A percentile compares a stretch with the other conserved stretches of the same genome.
These are phyloP conservation scores for Drechslerella stenobrocha DNA, from an alignment of 2,329 filamentous ascomycete genomes.

Conservation along the genomic window DNA sequence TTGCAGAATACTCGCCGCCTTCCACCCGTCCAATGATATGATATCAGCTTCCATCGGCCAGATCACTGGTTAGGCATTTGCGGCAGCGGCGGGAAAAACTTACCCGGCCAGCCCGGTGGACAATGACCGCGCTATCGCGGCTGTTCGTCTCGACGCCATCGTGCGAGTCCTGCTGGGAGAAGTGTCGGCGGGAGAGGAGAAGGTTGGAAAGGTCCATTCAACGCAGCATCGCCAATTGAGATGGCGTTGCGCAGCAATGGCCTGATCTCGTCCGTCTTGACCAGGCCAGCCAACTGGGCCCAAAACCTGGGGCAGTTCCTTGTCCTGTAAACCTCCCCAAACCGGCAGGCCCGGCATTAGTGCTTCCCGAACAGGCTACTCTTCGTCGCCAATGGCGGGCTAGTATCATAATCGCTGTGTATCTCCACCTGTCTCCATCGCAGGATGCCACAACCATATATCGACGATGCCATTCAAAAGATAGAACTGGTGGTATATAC, in stretches of 20 bases:
- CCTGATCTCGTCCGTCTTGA: slow-evolving; percentile 43
- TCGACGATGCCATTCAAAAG: not conserved
- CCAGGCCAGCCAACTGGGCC: slow-evolving; percentile 10
- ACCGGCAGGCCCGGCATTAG: not conserved
- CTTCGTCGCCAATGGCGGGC: not conserved
- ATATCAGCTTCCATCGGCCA: not conserved
- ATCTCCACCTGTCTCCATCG: not conserved
- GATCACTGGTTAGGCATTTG: no score
- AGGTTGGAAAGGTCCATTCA: slow-evolving; percentile 11
- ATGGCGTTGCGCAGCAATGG: slow-evolving; percentile 42
- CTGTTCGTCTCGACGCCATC: slow-evolving; percentile 43
- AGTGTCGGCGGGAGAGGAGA: slow-evolving; percentile 9
- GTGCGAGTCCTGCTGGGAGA: slow-evolving; percentile 4
- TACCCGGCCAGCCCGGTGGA: slow-evolving; percentile 37
- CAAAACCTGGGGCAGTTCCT: slow-evolving; percentile 27
- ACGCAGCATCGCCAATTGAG: slow-evolving; percentile 9
- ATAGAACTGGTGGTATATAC: slow-evolving; percentile 24
- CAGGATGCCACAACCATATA: not conserved
- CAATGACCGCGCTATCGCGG: slow-evolving; percentile 38
- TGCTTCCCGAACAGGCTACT: not conserved
- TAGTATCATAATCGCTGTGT: no score
- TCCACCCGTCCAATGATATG: slow-evolving; percentile 2
- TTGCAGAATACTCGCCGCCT: slow-evolving; percentile 9
- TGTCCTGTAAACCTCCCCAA: no score
- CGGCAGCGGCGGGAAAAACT: no score